phyloP scores from a whole-genome alignment of 192 early-diverging fungal species.

The Mortierella antarctica region DNA sequence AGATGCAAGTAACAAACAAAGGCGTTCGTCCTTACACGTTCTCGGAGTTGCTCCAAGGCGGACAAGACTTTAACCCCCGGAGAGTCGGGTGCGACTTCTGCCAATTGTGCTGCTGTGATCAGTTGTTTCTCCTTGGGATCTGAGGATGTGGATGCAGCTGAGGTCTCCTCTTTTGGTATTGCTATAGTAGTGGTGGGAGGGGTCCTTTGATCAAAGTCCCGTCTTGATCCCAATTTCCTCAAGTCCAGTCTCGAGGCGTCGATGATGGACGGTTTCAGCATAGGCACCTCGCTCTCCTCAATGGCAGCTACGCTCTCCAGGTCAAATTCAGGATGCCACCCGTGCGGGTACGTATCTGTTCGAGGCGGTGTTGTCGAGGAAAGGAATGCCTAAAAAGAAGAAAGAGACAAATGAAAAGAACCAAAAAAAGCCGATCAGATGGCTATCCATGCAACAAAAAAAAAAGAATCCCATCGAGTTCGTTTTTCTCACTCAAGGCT shows the following conservation, averaged over 20 bases:
- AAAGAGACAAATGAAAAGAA: background rate
- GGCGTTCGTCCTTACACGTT: constrained; percentile 9
- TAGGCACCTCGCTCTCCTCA: constrained; percentile 27
- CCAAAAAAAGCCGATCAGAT: no score
- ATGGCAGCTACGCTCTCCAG: constrained; percentile 31
- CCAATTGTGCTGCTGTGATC: background rate
- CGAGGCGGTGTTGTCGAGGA: constrained; percentile 18
- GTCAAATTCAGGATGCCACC: constrained; percentile 49
- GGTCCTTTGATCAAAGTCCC: constrained; percentile 1
- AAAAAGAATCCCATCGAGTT: background rate
- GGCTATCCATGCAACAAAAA: background rate
- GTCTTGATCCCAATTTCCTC: background rate
- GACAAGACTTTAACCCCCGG: constrained; percentile 10
- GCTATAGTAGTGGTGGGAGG: background rate
- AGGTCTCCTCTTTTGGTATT: background rate
- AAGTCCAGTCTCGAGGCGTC: constrained; percentile 26
- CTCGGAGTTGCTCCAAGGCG: constrained; percentile 34
- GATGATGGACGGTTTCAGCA: constrained; percentile 16
- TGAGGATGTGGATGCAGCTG: background rate
- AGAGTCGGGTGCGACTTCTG: background rate
- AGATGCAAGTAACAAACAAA: background rate
- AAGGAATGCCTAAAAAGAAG: constrained; percentile 26
- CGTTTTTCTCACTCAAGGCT: background rate
- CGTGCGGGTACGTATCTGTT: constrained; percentile 29
- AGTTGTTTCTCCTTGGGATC: background rate